These are phyloP conservation scores for Aureobasidium subglaciale DNA, from an alignment of 2,329 filamentous ascomycete genomes.

Conservation along the genomic window DNA sequence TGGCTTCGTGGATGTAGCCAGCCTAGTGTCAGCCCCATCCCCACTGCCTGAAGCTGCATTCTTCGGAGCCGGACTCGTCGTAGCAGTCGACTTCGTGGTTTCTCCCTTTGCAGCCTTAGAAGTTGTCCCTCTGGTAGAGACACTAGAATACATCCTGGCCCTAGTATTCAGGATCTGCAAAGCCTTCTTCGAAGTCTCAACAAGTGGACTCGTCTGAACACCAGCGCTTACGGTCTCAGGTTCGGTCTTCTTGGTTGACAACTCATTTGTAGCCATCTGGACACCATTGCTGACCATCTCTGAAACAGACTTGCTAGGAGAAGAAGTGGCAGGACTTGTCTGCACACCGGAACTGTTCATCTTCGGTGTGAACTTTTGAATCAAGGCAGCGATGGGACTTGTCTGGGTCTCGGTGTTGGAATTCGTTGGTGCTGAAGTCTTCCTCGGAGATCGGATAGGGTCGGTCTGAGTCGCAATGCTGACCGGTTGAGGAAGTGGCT, in stretches of 20 bases:
- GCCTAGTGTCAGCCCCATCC: too few species aligned
- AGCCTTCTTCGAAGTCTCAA: too few species aligned
- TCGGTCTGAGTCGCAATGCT: neutral
- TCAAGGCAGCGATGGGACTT: neutral
- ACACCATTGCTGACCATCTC: neutral
- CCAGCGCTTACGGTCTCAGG: neutral
- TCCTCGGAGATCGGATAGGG: neutral
- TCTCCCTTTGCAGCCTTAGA: too few species aligned
- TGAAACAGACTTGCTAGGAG: neutral
- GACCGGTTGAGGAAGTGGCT: neutral
- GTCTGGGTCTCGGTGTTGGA: neutral
- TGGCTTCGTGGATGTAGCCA: too few species aligned
- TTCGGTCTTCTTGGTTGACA: too few species aligned
- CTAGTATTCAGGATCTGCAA: too few species aligned
- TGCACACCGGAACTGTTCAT: neutral
- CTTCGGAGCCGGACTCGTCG: too few species aligned
- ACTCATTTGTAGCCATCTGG: too few species aligned
- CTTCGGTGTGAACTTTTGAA: neutral
- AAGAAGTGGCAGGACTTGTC: neutral
- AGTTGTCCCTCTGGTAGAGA: too few species aligned
- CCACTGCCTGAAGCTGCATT: too few species aligned
- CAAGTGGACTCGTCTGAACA: neutral
- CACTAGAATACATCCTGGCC: too few species aligned
- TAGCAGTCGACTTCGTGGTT: too few species aligned
- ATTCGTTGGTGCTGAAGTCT: neutral